phyloP scores from a whole-genome alignment of 2,329 filamentous ascomycete genomes.

The Aspergillus calidoustus region DNA sequence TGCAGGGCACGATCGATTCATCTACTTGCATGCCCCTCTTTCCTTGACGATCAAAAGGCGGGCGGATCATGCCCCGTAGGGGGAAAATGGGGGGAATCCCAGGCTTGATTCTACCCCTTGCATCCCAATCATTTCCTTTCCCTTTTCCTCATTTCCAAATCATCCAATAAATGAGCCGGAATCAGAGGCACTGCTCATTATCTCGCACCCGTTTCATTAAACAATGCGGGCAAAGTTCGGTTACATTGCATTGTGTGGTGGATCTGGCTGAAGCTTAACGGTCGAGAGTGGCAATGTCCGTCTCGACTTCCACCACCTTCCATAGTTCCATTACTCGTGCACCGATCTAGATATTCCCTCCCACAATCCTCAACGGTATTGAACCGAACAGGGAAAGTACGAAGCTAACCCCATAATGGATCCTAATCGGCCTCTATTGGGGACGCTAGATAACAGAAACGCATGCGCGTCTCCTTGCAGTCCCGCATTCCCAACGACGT shows the following conservation, averaged over 20 bases:
- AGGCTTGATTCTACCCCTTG: conserved; percentile 26
- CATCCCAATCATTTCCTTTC: conserved; percentile 20
- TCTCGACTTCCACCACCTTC: conserved; percentile 11
- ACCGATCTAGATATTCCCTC: conserved; percentile 11
- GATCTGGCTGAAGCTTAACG: conserved; percentile 16
- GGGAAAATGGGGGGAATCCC: conserved; percentile 9
- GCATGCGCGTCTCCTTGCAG: conserved; percentile 10
- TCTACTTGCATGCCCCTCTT: conserved; percentile 15
- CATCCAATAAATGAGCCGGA: conserved; percentile 20
- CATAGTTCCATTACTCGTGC: conserved; percentile 20
- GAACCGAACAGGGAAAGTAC: conserved; percentile 14
- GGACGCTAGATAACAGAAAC: neutral
- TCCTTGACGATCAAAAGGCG: conserved; percentile 6
- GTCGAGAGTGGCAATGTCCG: conserved; percentile 15
- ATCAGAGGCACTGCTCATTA: neutral
- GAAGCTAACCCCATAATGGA: conserved; percentile 4
- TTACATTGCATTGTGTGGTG: conserved; percentile 29
- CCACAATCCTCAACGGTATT: conserved; percentile 10
- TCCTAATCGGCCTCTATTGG: neutral
- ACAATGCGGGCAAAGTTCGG: conserved; percentile 26
- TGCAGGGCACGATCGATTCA: conserved; percentile 25
- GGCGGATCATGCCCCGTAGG: conserved; percentile 11
- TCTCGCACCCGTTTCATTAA: conserved; percentile 20
- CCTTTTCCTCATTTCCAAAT: conserved; percentile 11
- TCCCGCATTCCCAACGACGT: conserved; percentile 23